These are phyloP conservation scores for Ananas comosus DNA, from an alignment of 176 grass and related monocot species.

Conservation along the genomic window DNA sequence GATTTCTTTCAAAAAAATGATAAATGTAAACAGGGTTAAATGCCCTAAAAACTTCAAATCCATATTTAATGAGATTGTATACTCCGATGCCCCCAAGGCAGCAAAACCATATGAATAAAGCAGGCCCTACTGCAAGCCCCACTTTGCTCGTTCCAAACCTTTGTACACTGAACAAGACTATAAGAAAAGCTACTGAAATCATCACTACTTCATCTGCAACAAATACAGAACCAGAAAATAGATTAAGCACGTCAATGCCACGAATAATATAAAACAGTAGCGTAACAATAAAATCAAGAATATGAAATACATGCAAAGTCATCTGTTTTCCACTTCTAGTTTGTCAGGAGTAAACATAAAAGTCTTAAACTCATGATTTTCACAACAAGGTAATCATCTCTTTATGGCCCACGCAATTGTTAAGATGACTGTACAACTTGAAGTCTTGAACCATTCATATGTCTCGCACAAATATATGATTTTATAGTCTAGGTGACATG, in stretches of 20 bases:
- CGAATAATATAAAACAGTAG: background rate
- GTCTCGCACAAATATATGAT: too few species aligned
- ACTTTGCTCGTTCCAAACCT: constrained; percentile 93
- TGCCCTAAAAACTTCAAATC: constrained; percentile 60
- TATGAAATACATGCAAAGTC: too few species aligned
- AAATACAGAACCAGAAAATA: constrained; percentile 12
- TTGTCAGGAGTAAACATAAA: too few species aligned
- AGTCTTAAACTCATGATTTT: too few species aligned
- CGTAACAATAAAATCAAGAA: background rate
- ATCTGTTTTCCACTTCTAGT: too few species aligned
- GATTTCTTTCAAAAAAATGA: constrained; percentile 72
- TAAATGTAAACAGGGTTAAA: constrained; percentile 91
- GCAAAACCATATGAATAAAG: constrained; percentile 95
- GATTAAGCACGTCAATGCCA: constrained; percentile 6
- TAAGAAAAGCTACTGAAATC: constrained; percentile 77
- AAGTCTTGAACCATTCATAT: too few species aligned
- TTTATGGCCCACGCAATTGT: too few species aligned
- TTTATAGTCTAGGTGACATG: too few species aligned
- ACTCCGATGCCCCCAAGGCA: constrained; percentile 79
- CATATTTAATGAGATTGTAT: constrained; percentile 77
- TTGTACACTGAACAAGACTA: constrained; percentile 86
- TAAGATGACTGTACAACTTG: too few species aligned
- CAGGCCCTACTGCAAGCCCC: constrained; percentile 71
- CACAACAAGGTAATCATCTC: too few species aligned
- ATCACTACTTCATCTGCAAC: constrained; percentile 87